These are phyloP conservation scores for Nicotiana attenuata DNA, from an alignment of 257 asterid species.

Conservation along the genomic window DNA sequence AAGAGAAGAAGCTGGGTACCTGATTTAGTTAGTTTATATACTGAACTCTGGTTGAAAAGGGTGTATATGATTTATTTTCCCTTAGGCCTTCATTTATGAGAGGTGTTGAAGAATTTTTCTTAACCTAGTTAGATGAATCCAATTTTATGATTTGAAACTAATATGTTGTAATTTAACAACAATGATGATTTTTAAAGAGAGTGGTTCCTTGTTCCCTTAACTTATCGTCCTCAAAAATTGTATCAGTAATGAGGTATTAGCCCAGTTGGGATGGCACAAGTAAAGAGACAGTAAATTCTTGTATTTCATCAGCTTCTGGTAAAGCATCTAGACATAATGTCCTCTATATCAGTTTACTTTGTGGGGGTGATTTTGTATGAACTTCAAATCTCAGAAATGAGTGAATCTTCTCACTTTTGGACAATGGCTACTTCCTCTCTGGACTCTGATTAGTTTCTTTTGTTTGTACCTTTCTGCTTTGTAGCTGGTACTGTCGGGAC, in stretches of 20 bases:
- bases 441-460: neutral
- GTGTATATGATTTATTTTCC: neutral
- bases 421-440: neutral
- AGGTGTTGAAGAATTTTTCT: neutral
- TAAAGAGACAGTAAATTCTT: neutral
- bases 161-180: neutral
- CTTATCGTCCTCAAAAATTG: neutral
- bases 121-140: neutral
- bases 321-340: neutral
- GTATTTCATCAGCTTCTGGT: neutral
- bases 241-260: too few species aligned
- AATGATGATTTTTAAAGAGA: neutral
- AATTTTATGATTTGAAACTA: neutral
- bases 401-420: neutral
- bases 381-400: neutral
- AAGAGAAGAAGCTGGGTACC: neutral
- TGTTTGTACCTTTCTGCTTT: neutral
- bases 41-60: neutral
- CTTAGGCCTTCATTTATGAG: neutral
- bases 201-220: neutral
- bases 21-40: neutral
- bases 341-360: neutral
- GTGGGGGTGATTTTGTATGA: neutral
- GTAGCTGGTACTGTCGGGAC: neutral
- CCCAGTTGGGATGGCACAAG: neutral